Conservation (phyloP, 352 stramenopile genomes). For the Phytophthora rubi region DNA sequence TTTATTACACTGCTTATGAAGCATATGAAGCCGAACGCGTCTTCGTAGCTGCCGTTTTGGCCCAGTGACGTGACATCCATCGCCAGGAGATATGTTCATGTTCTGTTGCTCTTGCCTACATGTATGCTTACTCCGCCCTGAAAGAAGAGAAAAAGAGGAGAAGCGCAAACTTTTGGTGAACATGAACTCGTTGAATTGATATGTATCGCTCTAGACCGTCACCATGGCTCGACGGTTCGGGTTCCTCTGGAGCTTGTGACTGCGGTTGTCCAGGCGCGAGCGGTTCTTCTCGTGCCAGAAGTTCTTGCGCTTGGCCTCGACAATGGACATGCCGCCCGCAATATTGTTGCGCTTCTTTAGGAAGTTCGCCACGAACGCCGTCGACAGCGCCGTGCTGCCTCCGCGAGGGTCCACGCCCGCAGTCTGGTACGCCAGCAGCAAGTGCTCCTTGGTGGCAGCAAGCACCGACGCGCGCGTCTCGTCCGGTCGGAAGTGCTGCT, state of each 20-base stretch:
- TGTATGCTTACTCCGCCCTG: not conserved
- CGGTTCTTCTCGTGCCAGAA: conserved; percentile 83
- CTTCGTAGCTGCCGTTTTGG: no score
- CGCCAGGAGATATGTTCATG: no score
- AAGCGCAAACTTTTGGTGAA: not conserved
- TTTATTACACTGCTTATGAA: no score
- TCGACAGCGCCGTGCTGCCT: conserved; percentile 73
- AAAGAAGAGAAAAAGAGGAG: not conserved
- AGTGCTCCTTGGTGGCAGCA: conserved; percentile 77
- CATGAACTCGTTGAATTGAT: conserved; percentile 22
- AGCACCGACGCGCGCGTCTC: conserved; percentile 79
- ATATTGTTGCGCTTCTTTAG: conserved; percentile 87
- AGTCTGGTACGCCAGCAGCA: conserved; percentile 78
- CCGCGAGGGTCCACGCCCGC: conserved; percentile 66
- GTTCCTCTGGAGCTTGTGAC: conserved; percentile 87
- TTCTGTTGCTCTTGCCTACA: no score
- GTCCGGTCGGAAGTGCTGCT: conserved; percentile 85
- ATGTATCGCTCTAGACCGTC: conserved; percentile 66
- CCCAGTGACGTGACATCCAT: no score
- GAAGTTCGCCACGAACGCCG: conserved; percentile 83
- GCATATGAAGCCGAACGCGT: no score
- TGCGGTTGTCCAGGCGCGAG: conserved; percentile 79
- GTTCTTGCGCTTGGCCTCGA: conserved; percentile 69
- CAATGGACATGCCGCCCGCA: conserved; percentile 73
- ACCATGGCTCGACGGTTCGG: conserved; percentile 80